Evolutionary conservation across 345 rosid species (phyloP).

Genomic region (Arabis alpina): DNA sequence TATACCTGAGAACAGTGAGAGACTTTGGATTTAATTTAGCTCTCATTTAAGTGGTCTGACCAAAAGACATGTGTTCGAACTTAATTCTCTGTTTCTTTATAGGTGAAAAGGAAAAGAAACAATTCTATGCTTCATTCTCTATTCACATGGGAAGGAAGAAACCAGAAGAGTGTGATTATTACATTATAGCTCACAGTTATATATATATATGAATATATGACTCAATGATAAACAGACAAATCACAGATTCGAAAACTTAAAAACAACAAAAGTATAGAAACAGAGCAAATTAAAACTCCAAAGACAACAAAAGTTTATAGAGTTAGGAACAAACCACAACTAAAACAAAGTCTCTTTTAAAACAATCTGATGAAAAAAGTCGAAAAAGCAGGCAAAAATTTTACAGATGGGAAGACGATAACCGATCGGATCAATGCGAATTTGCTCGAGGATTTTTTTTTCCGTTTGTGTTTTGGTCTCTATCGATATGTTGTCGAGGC

Average conservation of each 20-base stretch:
- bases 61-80: slow-evolving; percentile 37
- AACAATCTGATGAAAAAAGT: slow-evolving; percentile 23
- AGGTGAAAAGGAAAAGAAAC: neutral
- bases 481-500: slow-evolving; percentile 23
- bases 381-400: slow-evolving; percentile 36
- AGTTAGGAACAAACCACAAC: slow-evolving; percentile 26
- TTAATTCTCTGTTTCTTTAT: slow-evolving; percentile 8
- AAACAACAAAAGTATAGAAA: slow-evolving; percentile 9
- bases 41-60: slow-evolving; percentile 34
- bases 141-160: slow-evolving; percentile 23
- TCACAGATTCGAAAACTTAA: slow-evolving; percentile 10
- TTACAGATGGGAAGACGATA: slow-evolving; percentile 30
- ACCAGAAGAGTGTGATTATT: slow-evolving; percentile 20
- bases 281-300: slow-evolving; percentile 27
- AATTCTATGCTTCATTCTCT: slow-evolving; percentile 14
- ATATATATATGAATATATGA: neutral
- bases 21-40: neutral
- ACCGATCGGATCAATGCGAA: slow-evolving; percentile 14
- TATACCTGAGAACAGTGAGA: slow-evolving; percentile 24
- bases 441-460: neutral
- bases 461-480: neutral
- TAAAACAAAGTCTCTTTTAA: slow-evolving; percentile 19
- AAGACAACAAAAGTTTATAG: slow-evolving; percentile 25
- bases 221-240: neutral
- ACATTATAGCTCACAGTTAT: slow-evolving; percentile 3